Conservation (phyloP, 306 rosid species). For the Trifolium fragiferum region DNA sequence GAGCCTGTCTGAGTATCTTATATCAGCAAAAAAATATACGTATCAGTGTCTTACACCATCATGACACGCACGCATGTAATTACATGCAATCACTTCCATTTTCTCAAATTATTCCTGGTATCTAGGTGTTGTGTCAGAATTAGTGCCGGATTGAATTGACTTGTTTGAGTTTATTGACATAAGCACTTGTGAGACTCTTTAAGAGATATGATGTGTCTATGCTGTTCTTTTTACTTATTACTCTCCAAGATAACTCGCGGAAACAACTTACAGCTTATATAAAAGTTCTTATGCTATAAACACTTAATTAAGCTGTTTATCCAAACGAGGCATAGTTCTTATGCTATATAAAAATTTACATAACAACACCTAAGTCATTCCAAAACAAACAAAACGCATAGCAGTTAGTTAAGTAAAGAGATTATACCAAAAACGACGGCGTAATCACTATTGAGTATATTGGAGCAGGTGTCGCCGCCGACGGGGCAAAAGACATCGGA, state of each 20-base stretch:
- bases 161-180: no score
- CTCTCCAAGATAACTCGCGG: no score
- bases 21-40: no score
- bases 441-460: slow-evolving; percentile 76
- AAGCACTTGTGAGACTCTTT: background rate
- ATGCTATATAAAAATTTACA: no score
- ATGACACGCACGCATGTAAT: background rate
- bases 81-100: background rate
- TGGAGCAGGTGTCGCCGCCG: slow-evolving; percentile 65
- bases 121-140: background rate
- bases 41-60: background rate
- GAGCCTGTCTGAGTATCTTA: background rate
- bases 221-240: no score
- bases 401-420: background rate
- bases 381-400: background rate
- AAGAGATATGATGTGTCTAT: no score
- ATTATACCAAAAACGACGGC: slow-evolving; percentile 75
- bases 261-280: no score
- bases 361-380: no score
- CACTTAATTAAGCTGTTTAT: background rate
- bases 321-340: no score
- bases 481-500: slow-evolving; percentile 73
- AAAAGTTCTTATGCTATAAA: no score
- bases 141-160: background rate
- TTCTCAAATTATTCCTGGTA: background rate